Evolutionary conservation across 352 stramenopile genomes (phyloP), one percentile per base, ranked within the genome.

Genomic region (Globisporangium lucens): DNA sequence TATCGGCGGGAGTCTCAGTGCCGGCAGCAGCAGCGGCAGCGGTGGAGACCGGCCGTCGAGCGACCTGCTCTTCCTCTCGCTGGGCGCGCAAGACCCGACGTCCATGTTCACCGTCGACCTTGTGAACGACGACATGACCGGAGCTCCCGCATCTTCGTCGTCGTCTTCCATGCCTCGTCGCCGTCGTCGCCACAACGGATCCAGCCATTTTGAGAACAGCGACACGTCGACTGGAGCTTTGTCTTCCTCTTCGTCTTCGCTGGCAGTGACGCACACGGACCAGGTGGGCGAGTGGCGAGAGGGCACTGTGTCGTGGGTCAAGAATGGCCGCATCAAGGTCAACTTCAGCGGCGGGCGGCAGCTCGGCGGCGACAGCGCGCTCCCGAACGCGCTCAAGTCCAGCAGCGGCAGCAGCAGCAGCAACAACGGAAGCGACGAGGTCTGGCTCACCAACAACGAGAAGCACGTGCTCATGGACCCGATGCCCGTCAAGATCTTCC

Each of bases 301-400:
- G 66, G 80, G 78, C 53, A 86, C 75, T 1, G 78, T 89, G 33
- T 71, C 78, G 47, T 87, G 80, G 80, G 77, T 89, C 56, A 80
- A 78, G 59, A 81, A 82, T 46, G 77, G 78, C 3, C 75, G 77
- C 51, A 69, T 89, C 49, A 87, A 87, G 64, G 78, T 89, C 61
- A 85, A 85, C 49, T 89, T 87, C 55, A 76, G 73, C 27, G 71
- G 69, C 33, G 75, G 75, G 0, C 75, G 77, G 12, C 74, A 85
- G 63, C 73, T 85, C 35, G 70, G 65, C 10, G 65, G 56, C 22
- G 61, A 65, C 22, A 46, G 20, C 17, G 15, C 36, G 36, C 56
- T 65, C 10, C 33, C 24, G 7, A 47, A 46, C 12, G 12, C 38
- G 38, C 38, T 46, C 38, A 46, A 46, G 38, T 46, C 38, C 12